phyloP scores from a whole-genome alignment of 2,329 filamentous ascomycete species.

The Westerdykella ornata region DNA sequence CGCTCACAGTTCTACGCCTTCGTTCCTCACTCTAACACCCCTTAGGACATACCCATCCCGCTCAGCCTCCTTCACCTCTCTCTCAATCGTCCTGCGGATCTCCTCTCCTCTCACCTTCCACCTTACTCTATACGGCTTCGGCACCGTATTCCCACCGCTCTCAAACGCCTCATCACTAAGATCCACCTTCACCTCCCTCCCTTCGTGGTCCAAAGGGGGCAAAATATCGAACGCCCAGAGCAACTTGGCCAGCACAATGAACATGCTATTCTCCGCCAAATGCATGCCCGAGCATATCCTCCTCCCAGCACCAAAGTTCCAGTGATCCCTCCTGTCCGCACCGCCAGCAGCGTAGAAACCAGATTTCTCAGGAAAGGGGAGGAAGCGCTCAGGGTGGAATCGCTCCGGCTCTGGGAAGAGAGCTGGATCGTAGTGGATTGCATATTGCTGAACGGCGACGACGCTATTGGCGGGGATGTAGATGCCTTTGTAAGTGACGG shows the following conservation, averaged over 20 bases:
- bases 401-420: conserved; percentile 31
- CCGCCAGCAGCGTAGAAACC: conserved; percentile 31
- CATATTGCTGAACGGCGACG: conserved; percentile 24
- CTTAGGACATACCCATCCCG: conserved; percentile 27
- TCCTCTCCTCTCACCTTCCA: conserved; percentile 21
- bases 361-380: conserved; percentile 24
- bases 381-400: conserved; percentile 44
- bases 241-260: conserved; percentile 39
- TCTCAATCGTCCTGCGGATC: conserved; percentile 14
- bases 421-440: conserved; percentile 34
- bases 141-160: conserved; percentile 25
- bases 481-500: conserved; percentile 38
- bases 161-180: conserved; percentile 31
- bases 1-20: too few relatives aligned
- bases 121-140: conserved; percentile 28
- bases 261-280: conserved; percentile 41
- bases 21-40: too few relatives aligned
- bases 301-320: conserved; percentile 40
- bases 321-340: conserved; percentile 30
- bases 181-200: conserved; percentile 33
- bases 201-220: conserved; percentile 33
- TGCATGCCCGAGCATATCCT: conserved; percentile 40
- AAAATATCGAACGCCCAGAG: conserved; percentile 46
- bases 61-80: conserved; percentile 23
- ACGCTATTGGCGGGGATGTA: conserved; percentile 40